Evolutionary conservation across 2,329 filamentous ascomycete species (phyloP).

Genomic region (Tolypocladium ovalisporum): DNA sequence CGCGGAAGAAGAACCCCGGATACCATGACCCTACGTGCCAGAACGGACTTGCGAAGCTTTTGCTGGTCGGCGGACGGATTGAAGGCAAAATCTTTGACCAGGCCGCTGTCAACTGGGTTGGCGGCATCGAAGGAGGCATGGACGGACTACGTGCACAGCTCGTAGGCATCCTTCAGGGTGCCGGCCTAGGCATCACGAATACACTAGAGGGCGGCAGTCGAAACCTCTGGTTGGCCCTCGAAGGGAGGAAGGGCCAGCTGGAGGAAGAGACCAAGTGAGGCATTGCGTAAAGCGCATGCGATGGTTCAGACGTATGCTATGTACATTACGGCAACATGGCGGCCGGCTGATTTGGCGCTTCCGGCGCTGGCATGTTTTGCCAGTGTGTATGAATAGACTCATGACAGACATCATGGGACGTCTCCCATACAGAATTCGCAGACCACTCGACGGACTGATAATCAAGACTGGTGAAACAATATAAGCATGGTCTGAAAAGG

Average conservation of each 20-base stretch:
- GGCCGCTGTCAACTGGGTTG: constrained; percentile 53
- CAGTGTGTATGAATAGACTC: neutral
- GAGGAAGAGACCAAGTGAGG: constrained; percentile 35
- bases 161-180: constrained; percentile 67
- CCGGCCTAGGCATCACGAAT: constrained; percentile 65
- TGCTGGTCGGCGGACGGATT: constrained; percentile 76
- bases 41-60: constrained; percentile 72
- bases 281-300: neutral
- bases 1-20: constrained; percentile 62
- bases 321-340: neutral
- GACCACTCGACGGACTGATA: too few species aligned
- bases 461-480: too few species aligned
- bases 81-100: constrained; percentile 78
- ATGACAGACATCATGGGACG: neutral
- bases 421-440: neutral
- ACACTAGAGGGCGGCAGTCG: constrained; percentile 71
- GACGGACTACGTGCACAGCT: constrained; percentile 74
- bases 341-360: neutral
- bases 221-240: constrained; percentile 79
- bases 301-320: neutral
- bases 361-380: neutral
- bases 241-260: constrained; percentile 69
- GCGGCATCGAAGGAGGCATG: constrained; percentile 71
- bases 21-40: constrained; percentile 76
- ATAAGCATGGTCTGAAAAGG: too few species aligned